phyloP scores from a whole-genome alignment of 345 rosid genomes.

The Diplotaxis tenuifolia region DNA sequence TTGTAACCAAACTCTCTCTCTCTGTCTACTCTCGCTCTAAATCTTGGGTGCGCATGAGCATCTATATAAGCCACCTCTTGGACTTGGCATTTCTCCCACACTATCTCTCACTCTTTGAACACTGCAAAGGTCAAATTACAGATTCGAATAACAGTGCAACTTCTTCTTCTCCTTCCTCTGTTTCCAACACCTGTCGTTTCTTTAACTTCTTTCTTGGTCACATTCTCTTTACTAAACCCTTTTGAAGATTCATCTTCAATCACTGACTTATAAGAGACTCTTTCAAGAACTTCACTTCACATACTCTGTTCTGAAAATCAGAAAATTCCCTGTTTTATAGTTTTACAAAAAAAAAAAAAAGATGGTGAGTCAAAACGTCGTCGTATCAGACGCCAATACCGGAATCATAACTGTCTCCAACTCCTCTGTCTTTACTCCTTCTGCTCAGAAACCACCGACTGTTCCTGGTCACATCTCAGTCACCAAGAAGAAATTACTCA shows the following conservation, averaged over 20 bases:
- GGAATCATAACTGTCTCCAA: constrained; percentile 43
- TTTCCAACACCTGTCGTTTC: not conserved
- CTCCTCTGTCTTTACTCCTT: constrained; percentile 39
- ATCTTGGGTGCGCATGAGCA: not conserved
- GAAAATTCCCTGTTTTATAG: not conserved
- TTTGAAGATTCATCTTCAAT: not conserved
- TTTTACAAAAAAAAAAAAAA: too few species aligned
- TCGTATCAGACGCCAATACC: constrained; percentile 46
- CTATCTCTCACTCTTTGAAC: constrained; percentile 30
- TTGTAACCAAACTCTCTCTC: constrained; percentile 16
- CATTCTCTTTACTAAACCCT: not conserved
- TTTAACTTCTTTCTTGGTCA: not conserved
- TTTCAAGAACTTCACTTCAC: not conserved
- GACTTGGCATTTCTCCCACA: constrained; percentile 21
- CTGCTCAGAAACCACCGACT: constrained; percentile 68
- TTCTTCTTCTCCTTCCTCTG: not conserved
- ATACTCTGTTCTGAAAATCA: not conserved
- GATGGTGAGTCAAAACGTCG: constrained; percentile 63
- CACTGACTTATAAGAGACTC: not conserved
- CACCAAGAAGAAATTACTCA: constrained; percentile 47
- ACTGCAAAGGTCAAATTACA: not conserved
- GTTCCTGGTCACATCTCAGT: constrained; percentile 52
- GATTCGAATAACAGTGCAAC: constrained; percentile 17
- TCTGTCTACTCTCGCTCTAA: not conserved
- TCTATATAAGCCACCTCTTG: constrained; percentile 35